A percentile compares a stretch with the other conserved stretches of the same genome.
phyloP scores from a whole-genome alignment of 2,329 filamentous ascomycete genomes.

The Fusarium udum region DNA sequence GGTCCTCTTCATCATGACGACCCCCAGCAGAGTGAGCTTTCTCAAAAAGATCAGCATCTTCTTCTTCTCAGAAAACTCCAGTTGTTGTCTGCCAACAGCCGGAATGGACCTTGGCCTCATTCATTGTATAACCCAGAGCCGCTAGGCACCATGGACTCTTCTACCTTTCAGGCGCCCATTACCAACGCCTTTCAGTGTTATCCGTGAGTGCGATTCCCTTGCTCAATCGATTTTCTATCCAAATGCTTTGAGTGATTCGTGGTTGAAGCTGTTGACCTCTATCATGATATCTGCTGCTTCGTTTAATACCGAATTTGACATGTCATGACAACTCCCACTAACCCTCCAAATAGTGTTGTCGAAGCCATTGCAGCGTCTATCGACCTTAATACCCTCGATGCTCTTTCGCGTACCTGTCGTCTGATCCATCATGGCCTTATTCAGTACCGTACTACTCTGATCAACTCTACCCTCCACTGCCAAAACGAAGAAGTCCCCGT shows the following conservation, averaged over 20 bases:
- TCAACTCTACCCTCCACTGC: constrained; percentile 81
- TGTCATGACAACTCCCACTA: constrained; percentile 28
- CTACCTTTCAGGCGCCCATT: constrained; percentile 38
- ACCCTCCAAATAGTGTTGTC: constrained; percentile 70
- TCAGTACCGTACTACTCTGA: constrained; percentile 78
- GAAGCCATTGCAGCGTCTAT: constrained; percentile 78
- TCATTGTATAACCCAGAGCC: constrained; percentile 39
- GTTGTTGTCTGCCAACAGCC: constrained; percentile 36
- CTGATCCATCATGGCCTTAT: constrained; percentile 81
- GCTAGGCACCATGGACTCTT: constrained; percentile 39
- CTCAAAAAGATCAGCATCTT: constrained; percentile 42
- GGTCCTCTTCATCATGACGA: constrained; percentile 39
- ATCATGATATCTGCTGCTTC: constrained; percentile 27
- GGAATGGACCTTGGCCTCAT: constrained; percentile 44
- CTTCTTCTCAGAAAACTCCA: constrained; percentile 42
- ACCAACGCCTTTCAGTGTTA: constrained; percentile 43
- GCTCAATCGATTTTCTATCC: background rate
- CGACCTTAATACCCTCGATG: constrained; percentile 88
- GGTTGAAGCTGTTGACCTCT: background rate
- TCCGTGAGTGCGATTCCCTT: constrained; percentile 36
- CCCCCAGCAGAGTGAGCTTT: constrained; percentile 28
- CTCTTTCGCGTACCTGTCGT: constrained; percentile 82
- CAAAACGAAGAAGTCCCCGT: constrained; percentile 71
- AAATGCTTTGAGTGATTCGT: constrained; percentile 8
- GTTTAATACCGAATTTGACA: background rate